Evolutionary conservation across 345 rosid genomes (phyloP), one percentile per base, ranked within the genome.

Genomic region (Chamaenerion angustifolium): DNA sequence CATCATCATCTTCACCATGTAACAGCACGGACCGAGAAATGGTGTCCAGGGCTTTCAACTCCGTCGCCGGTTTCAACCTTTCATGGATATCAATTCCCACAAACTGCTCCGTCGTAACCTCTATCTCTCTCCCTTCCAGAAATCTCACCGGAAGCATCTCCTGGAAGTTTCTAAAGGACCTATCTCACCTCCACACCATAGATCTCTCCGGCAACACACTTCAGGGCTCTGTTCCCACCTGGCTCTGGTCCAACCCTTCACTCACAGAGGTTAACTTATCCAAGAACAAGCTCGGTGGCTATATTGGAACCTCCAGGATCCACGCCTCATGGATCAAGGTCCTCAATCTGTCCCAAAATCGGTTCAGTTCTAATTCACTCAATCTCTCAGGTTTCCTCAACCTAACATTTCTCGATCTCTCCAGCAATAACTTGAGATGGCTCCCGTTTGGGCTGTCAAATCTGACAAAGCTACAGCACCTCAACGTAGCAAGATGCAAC

Each of bases 131-230:
- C 16, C 58, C 85, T 16, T 83, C 96, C 6, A 73, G 64, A 60
- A 80, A 76, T 56, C 56, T 90, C 12, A 75, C 66, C 59, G 94
- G 98, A 27, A 73, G 43, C 44, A 43, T 90, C 41, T 76, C 87
- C n/a, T 90, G 96, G 95, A 66, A 42, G 12, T 68, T 62, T 51
- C 70, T 90, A 58, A 61, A 65, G 56, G 75, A 62, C 62, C 46
- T 83, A 63, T 65, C 94, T 13, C 59, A 64, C 37, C 64, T 90
- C 31, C 77, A 61, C 15, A 23, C 45, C 12, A 53, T 90, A 47
- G 87, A 86, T 60, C 80, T 90, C 61, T 90, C 98, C 56, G 45
- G 56, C 48, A 90, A 90, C 59, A 77, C 80, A 14, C 78, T 90
- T 10, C 54, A 71, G 23, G 98, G 98, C 21, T 70, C 71, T 3